Conservation (phyloP, 495 filamentous ascomycete genomes). For the Evernia prunastri region DNA sequence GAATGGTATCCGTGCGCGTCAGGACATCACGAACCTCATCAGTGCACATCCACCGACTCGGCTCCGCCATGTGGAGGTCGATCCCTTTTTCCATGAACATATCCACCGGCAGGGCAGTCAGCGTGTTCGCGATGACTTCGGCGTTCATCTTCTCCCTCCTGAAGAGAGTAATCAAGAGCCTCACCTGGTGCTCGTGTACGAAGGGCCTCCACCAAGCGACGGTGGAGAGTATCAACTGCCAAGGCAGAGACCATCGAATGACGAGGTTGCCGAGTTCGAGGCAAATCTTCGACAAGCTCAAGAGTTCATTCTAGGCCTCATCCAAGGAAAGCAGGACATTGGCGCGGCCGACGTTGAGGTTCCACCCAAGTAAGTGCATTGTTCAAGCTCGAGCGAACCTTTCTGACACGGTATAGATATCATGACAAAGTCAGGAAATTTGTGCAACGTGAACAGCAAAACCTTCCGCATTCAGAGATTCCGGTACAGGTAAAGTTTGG, state of each 20-base stretch:
- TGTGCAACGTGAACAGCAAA: conserved; percentile 68
- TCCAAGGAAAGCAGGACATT: conserved; percentile 66
- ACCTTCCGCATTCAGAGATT: conserved; percentile 56
- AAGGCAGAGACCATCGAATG: conserved; percentile 49
- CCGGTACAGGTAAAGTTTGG: conserved; percentile 62
- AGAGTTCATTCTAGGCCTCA: conserved; percentile 59
- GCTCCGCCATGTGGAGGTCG: conserved; percentile 60
- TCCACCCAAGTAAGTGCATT: conserved; percentile 56
- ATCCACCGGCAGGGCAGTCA: conserved; percentile 57
- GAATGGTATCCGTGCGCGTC: conserved; percentile 71
- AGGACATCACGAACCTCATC: conserved; percentile 74
- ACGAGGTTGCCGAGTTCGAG: conserved; percentile 60
- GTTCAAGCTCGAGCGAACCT: conserved; percentile 24
- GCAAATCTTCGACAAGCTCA: conserved; percentile 65
- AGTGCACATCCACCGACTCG: conserved; percentile 72
- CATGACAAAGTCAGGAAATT: conserved; percentile 74
- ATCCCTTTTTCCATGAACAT: conserved; percentile 82
- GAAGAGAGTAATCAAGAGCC: conserved; percentile 50
- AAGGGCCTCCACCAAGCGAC: conserved; percentile 53
- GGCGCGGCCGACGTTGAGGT: conserved; percentile 58
- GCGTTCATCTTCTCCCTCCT: conserved; percentile 73
- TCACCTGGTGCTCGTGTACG: conserved; percentile 79
- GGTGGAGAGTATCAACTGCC: conserved; percentile 60
- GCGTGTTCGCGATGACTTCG: conserved; percentile 62
- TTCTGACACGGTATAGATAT: conserved; percentile 34